Conservation (phyloP, 169 alveolate species). For the Eimeria maxima region DNA sequence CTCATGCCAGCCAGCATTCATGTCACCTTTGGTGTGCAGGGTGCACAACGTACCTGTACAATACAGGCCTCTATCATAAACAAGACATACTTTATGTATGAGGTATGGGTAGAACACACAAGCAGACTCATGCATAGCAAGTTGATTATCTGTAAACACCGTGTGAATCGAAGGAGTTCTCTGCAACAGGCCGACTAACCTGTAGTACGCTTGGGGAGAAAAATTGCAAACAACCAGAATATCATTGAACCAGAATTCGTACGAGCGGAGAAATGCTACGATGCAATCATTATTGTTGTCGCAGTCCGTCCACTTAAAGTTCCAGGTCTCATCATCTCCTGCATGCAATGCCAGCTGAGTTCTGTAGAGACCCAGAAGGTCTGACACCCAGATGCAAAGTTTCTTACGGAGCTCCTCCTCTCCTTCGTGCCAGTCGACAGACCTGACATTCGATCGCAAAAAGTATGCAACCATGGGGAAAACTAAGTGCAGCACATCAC, state of each 20-base stretch:
- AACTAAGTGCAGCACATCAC: background rate
- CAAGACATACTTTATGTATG: background rate
- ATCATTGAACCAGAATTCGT: slow-evolving; percentile 86
- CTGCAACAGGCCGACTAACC: slow-evolving; percentile 21
- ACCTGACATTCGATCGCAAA: slow-evolving; percentile 58
- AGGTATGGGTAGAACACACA: background rate
- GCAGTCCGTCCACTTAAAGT: slow-evolving; percentile 89
- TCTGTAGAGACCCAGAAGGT: slow-evolving; percentile 85
- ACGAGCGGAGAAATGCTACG: slow-evolving; percentile 87
- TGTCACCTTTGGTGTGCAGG: background rate
- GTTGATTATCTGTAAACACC: background rate
- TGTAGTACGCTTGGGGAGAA: slow-evolving; percentile 84
- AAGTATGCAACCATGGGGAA: background rate
- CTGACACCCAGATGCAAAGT: slow-evolving; percentile 85
- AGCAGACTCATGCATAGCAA: background rate
- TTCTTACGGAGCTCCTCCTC: slow-evolving; percentile 87
- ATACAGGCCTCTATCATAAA: background rate
- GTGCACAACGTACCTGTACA: background rate
- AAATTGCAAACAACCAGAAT: slow-evolving; percentile 87
- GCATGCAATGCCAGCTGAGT: slow-evolving; percentile 86
- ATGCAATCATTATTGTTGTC: slow-evolving; percentile 87
- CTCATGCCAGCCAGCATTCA: background rate
- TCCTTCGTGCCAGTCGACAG: slow-evolving; percentile 90
- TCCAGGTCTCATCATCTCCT: slow-evolving; percentile 89
- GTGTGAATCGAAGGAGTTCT: background rate